Base-by-base conservation (phyloP, 2,329 filamentous ascomycete genomes). In the Penicillium sp. region DNA sequence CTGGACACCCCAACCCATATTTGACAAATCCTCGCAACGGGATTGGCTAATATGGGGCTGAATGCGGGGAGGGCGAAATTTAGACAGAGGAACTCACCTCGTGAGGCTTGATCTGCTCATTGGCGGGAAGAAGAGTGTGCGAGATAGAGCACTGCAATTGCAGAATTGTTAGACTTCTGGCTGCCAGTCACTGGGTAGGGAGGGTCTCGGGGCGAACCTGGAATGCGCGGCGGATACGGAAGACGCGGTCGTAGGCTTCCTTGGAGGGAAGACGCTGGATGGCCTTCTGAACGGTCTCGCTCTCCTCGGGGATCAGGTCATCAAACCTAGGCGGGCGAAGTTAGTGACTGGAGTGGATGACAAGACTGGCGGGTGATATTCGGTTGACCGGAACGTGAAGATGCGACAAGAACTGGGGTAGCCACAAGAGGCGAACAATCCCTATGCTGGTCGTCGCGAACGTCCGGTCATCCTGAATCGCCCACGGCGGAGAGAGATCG, bases 221-320 rank as follows among this genome's bases (percentile, higher is more conserved):
- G 73, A 94, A 83, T 61, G 93, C 91, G 73, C 93, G 84, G 75
- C 93, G 87, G 71, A 98, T 81, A 65, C 93, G 90, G 84, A 89
- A 98, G 68, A 97, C 82, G 69, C 93, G 91, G 76, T 98, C 93
- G 75, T 97, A 97, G 61, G 84, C 79, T 68, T 93, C 87, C 77
- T 94, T 87, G 61, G 87, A 79, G 43, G 86, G 81, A 49, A 98
- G 86, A 68, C 93, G 88, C 79, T 87, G 86, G 63, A 98, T 80
- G 50, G 93, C 93, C 58, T 84, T 79, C 71, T 93, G 84, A 61
- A 95, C 88, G 43, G 77, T 73, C 60, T 93, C 86, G 76, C 79
- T 85, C 76, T 98, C 93, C 73, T 98, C 93, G 67, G 86, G 81
- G 67, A 96, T 86, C 67, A 98, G 74, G 69, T 98, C 93, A 72